Conservation (phyloP, 2,329 filamentous ascomycete species). For the Epichloe hybrida region DNA sequence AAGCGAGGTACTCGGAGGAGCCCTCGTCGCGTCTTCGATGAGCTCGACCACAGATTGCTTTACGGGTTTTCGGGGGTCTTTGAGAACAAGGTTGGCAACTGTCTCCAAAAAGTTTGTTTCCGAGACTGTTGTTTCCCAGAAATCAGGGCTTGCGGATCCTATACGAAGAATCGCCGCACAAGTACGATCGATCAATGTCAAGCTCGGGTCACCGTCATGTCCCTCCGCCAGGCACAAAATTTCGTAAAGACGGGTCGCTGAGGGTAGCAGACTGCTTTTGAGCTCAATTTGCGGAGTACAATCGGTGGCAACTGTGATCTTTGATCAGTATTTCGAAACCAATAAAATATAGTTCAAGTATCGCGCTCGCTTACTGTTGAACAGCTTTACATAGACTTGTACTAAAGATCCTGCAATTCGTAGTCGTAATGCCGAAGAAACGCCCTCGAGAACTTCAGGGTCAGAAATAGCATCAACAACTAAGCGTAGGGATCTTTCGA, state of each 20-base stretch:
- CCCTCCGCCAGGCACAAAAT: conserved; percentile 15
- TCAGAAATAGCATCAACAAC: conserved; percentile 49
- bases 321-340: not conserved
- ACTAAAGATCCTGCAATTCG: conserved; percentile 16
- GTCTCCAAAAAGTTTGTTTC: conserved; percentile 11
- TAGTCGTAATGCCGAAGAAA: conserved; percentile 12
- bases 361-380: conserved; percentile 10
- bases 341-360: not conserved
- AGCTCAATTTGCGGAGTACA: not conserved
- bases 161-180: conserved; percentile 17
- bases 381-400: conserved; percentile 15
- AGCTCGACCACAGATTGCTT: conserved; percentile 20
- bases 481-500: conserved; percentile 34
- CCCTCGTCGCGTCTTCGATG: conserved; percentile 16
- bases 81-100: conserved; percentile 15
- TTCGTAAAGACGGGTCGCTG: conserved; percentile 9
- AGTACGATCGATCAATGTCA: conserved; percentile 14
- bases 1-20: conserved; percentile 5
- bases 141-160: conserved; percentile 13
- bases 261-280: conserved; percentile 1
- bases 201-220: conserved; percentile 12
- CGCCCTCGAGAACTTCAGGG: conserved; percentile 33
- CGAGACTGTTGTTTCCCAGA: conserved; percentile 16
- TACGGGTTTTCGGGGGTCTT: conserved; percentile 13
- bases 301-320: not conserved